These are phyloP conservation scores for Amylostereum areolatum DNA, from an alignment of 1,284 basidiomycete genomes.

Conservation along the genomic window DNA sequence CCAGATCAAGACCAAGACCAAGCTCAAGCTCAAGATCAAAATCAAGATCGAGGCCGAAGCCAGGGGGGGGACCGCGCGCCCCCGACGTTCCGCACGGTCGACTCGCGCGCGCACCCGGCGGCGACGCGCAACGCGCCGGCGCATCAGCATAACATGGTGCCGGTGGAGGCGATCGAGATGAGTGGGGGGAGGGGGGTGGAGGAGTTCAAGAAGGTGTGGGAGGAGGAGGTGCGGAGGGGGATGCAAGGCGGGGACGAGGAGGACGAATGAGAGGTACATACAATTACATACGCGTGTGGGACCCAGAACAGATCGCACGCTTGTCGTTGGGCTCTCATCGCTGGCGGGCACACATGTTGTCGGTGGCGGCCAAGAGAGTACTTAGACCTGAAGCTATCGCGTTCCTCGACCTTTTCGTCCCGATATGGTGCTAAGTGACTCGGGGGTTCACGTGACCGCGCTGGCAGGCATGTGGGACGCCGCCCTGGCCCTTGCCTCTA, in stretches of 20 bases:
- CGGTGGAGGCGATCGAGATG: slow-evolving; percentile 79
- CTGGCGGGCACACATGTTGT: too few relatives aligned
- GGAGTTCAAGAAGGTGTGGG: slow-evolving; percentile 70
- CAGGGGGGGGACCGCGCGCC: slow-evolving; percentile 6
- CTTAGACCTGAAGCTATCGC: too few relatives aligned
- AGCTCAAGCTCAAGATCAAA: too few relatives aligned
- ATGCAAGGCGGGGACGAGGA: slow-evolving; percentile 18
- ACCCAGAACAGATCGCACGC: too few relatives aligned
- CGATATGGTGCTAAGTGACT: too few relatives aligned
- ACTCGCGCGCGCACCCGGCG: slow-evolving; percentile 63
- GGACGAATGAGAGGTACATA: background rate
- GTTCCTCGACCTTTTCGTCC: too few relatives aligned
- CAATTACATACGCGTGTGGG: background rate
- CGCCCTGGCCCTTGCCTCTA: too few relatives aligned
- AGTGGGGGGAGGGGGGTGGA: slow-evolving; percentile 68
- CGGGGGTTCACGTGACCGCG: too few relatives aligned
- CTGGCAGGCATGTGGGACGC: too few relatives aligned
- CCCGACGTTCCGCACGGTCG: slow-evolving; percentile 65
- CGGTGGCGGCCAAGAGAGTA: too few relatives aligned
- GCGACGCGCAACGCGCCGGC: slow-evolving; percentile 63
- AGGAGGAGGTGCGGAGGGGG: slow-evolving; percentile 46
- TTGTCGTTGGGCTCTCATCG: too few relatives aligned
- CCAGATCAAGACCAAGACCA: too few relatives aligned
- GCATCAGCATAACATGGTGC: slow-evolving; percentile 89
- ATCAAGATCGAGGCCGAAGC: background rate